Conservation (phyloP, 208 protist genomes). For the Trypanosoma melophagium region DNA sequence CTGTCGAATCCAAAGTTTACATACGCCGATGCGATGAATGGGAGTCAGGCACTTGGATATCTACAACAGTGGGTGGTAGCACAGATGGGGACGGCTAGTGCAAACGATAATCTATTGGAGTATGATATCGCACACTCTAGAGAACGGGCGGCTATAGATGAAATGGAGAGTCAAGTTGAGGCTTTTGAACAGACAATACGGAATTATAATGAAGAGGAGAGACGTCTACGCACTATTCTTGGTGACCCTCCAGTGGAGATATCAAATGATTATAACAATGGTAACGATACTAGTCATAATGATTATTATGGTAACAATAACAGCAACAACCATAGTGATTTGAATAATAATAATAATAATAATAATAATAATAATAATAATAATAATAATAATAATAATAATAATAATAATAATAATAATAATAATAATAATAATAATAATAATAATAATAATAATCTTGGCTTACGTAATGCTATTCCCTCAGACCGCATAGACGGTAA, state of each 20-base stretch:
- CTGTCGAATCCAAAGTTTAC: constrained; percentile 45
- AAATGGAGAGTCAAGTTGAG: constrained; percentile 25
- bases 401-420: not conserved
- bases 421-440: constrained; percentile 1
- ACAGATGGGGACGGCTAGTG: constrained; percentile 34
- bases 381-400: not conserved
- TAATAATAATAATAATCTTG: not conserved
- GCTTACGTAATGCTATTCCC: not conserved
- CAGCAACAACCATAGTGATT: too few species aligned
- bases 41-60: constrained; percentile 46
- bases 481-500: too few species aligned
- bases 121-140: constrained; percentile 32
- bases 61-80: constrained; percentile 53
- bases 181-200: constrained; percentile 15
- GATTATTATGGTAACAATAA: too few species aligned
- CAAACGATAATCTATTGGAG: constrained; percentile 35
- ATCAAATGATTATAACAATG: not conserved
- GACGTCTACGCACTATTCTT: constrained; percentile 11
- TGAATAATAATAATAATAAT: not conserved
- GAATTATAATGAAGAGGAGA: constrained; percentile 24
- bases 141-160: constrained; percentile 16
- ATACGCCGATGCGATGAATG: constrained; percentile 48
- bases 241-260: not conserved
- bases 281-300: too few species aligned
- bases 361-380: not conserved